Conservation (phyloP, 805 yeast species). For the Pichia manshurica region DNA sequence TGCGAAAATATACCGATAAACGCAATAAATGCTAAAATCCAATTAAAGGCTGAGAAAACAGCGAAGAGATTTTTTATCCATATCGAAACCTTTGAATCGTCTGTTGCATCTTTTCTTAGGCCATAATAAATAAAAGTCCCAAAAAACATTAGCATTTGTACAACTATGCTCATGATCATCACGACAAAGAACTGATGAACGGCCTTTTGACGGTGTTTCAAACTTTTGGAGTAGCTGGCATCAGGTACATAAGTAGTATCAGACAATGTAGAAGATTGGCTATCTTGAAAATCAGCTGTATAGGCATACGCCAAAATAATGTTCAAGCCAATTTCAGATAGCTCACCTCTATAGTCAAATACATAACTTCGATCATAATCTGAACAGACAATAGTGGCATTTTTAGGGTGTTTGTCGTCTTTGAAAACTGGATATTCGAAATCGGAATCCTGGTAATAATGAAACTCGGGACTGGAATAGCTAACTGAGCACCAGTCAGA, state of each 20-base stretch:
- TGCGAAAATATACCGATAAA: constrained; percentile 21
- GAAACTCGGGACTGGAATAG: constrained; percentile 23
- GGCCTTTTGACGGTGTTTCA: constrained; percentile 18
- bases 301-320: constrained; percentile 47
- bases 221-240: constrained; percentile 22
- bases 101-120: constrained; percentile 30
- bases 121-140: constrained; percentile 34
- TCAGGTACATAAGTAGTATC: constrained; percentile 21
- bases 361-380: constrained; percentile 20
- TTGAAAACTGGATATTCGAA: background rate
- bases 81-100: constrained; percentile 31
- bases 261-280: background rate
- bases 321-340: constrained; percentile 36
- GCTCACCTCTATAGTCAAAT: constrained; percentile 41
- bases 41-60: constrained; percentile 31
- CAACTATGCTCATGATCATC: constrained; percentile 16
- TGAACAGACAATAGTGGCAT: constrained; percentile 18
- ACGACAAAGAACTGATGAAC: background rate
- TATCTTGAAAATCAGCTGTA: constrained; percentile 4
- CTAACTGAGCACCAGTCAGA: constrained; percentile 43
- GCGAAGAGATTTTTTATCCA: constrained; percentile 35
- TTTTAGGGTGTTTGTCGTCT: background rate
- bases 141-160: constrained; percentile 30
- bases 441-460: constrained; percentile 1
- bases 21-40: constrained; percentile 29